These are phyloP conservation scores for Coffea canephora DNA, from an alignment of 257 asterid species.

Conservation along the genomic window DNA sequence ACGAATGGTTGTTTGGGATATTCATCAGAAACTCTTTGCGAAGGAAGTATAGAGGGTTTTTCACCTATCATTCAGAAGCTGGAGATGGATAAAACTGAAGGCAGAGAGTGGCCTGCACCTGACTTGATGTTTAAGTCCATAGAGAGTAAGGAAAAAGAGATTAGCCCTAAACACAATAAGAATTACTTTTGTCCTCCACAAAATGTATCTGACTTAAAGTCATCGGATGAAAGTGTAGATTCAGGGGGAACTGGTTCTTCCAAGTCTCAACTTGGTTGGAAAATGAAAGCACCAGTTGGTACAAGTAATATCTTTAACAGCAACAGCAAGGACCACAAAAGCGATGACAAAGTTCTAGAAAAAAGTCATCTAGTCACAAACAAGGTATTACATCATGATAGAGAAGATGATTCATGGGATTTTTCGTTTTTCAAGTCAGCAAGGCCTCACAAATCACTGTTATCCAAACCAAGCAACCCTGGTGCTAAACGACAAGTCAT, in stretches of 20 bases:
- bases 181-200: constrained; percentile 19
- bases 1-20: constrained; percentile 21
- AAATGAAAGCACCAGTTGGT: constrained; percentile 34
- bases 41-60: constrained; percentile 28
- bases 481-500: constrained; percentile 84
- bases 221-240: constrained; percentile 29
- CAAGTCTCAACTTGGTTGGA: constrained; percentile 32
- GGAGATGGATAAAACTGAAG: constrained; percentile 26
- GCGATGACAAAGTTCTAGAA: constrained; percentile 32
- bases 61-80: constrained; percentile 23
- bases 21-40: constrained; percentile 28
- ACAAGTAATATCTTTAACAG: constrained; percentile 24
- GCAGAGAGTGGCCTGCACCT: constrained; percentile 28
- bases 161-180: constrained; percentile 13
- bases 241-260: constrained; percentile 24
- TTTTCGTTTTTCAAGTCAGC: constrained; percentile 73
- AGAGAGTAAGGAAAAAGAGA: constrained; percentile 31
- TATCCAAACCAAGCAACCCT: constrained; percentile 42
- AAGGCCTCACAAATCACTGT: constrained; percentile 42
- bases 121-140: constrained; percentile 35
- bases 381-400: constrained; percentile 40
- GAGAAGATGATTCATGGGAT: constrained; percentile 62
- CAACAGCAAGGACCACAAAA: constrained; percentile 36
- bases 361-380: constrained; percentile 32
- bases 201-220: constrained; percentile 30